phyloP scores from a whole-genome alignment of 805 yeast species.

The Wickerhamomyces pijperi region DNA sequence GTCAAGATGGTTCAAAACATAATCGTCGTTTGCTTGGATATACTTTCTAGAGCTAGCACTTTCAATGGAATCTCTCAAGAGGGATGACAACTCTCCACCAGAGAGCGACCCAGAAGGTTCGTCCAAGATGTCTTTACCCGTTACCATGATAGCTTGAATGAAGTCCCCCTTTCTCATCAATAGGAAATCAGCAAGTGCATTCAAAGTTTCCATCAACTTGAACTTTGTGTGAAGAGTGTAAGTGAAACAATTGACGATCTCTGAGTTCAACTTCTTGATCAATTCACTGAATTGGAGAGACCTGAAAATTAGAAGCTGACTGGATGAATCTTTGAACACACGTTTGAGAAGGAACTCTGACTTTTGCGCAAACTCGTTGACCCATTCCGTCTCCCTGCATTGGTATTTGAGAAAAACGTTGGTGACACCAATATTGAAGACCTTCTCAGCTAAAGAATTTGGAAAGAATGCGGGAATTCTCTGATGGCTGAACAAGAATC shows the following conservation, averaged over 20 bases:
- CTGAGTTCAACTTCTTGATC: slow-evolving; percentile 34
- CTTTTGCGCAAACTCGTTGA: slow-evolving; percentile 21
- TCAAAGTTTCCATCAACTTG: slow-evolving; percentile 41
- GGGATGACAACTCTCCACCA: slow-evolving; percentile 52
- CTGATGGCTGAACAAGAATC: slow-evolving; percentile 9
- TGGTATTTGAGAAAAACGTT: slow-evolving; percentile 48
- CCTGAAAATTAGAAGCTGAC: slow-evolving; percentile 5
- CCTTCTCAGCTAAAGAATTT: slow-evolving; percentile 27
- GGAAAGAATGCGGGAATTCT: slow-evolving; percentile 37
- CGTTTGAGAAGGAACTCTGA: slow-evolving; percentile 19
- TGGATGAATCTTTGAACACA: slow-evolving; percentile 7
- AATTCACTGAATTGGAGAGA: slow-evolving; percentile 19
- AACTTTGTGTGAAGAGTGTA: slow-evolving; percentile 36
- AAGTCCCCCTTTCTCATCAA: slow-evolving; percentile 77
- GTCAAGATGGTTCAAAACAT: slow-evolving; percentile 50
- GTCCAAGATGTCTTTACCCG: slow-evolving; percentile 41
- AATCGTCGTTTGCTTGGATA: slow-evolving; percentile 23
- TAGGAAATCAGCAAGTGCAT: slow-evolving; percentile 51
- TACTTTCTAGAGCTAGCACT: slow-evolving; percentile 37
- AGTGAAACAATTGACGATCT: slow-evolving; percentile 42
- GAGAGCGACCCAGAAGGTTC: slow-evolving; percentile 55
- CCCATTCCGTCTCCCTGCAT: slow-evolving; percentile 64
- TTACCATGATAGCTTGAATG: slow-evolving; percentile 48
- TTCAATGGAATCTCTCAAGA: slow-evolving; percentile 53
- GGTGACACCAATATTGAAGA: slow-evolving; percentile 64